Conservation (phyloP, 352 stramenopile species). For the Globisporangium irregulare region DNA sequence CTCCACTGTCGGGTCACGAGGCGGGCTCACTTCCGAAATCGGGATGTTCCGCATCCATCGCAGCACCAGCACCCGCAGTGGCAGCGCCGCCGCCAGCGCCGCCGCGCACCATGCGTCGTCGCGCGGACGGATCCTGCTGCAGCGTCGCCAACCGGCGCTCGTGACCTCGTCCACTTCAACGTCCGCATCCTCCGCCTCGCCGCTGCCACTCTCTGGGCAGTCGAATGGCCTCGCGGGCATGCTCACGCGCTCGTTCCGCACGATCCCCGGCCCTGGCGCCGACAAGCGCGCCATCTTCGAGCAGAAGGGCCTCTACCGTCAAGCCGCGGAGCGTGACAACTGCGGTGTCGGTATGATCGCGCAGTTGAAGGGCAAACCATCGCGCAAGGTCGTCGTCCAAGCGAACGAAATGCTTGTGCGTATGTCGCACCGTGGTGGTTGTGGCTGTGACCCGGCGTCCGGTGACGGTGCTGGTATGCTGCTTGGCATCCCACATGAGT, state of each 20-base stretch:
- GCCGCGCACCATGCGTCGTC: conserved; percentile 11
- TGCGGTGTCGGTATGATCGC: conserved; percentile 96
- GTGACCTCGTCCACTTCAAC: conserved; percentile 9
- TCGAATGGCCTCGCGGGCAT: conserved; percentile 13
- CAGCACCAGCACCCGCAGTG: conserved; percentile 22
- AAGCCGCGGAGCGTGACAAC: conserved; percentile 55
- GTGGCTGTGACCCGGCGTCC: conserved; percentile 94
- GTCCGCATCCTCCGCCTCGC: conserved; percentile 14
- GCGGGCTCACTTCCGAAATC: conserved; percentile 21
- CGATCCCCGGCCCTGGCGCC: conserved; percentile 34
- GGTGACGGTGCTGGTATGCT: conserved; percentile 93
- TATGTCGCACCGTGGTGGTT: conserved; percentile 95
- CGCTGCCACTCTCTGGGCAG: conserved; percentile 13
- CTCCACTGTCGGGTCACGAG: not conserved
- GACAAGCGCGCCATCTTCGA: conserved; percentile 62
- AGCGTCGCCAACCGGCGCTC: conserved; percentile 21
- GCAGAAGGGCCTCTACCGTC: conserved; percentile 54
- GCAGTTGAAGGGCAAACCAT: conserved; percentile 93
- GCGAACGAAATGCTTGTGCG: conserved; percentile 97
- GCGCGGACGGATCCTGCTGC: conserved; percentile 15
- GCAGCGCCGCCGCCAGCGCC: conserved; percentile 16
- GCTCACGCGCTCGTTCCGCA: conserved; percentile 34
- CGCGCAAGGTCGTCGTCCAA: conserved; percentile 89
- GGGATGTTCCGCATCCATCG: conserved; percentile 51
- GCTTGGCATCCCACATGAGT: conserved; percentile 95